Conservation (phyloP, 768 basidiomycete genomes). For the Gautieria morchelliformis region DNA sequence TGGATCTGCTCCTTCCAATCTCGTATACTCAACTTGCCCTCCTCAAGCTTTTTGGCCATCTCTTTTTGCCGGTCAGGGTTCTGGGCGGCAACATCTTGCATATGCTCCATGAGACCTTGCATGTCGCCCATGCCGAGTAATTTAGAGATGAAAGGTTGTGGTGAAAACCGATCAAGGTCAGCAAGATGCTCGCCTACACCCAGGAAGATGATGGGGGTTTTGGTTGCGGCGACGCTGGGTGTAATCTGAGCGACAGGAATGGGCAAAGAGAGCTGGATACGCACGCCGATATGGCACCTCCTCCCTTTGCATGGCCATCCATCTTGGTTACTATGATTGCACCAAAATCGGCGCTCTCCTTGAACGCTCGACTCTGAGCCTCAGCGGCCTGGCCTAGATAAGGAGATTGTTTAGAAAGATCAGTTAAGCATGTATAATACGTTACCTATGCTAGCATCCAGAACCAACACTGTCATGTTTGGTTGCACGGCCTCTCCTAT, state of each 20-base stretch:
- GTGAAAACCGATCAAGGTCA: slow-evolving; percentile 92
- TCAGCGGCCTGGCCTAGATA: slow-evolving; percentile 88
- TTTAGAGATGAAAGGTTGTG: slow-evolving; percentile 96
- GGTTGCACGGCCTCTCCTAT: slow-evolving; percentile 91
- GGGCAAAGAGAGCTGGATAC: slow-evolving; percentile 21
- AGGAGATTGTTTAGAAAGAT: not conserved
- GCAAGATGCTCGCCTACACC: slow-evolving; percentile 97
- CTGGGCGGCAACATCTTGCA: slow-evolving; percentile 90
- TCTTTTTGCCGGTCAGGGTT: slow-evolving; percentile 97
- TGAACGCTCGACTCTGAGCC: slow-evolving; percentile 92
- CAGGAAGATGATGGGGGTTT: slow-evolving; percentile 97
- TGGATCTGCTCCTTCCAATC: slow-evolving; percentile 98
- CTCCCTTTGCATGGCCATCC: slow-evolving; percentile 98
- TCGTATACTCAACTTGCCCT: slow-evolving; percentile 92
- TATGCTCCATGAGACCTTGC: slow-evolving; percentile 96
- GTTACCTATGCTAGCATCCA: slow-evolving; percentile 92
- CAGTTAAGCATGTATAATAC: not conserved
- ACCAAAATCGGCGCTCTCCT: slow-evolving; percentile 94
- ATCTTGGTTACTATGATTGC: slow-evolving; percentile 99
- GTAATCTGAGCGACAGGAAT: not conserved
- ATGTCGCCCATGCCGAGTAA: slow-evolving; percentile 92
- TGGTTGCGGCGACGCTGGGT: slow-evolving; percentile 89
- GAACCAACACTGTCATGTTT: slow-evolving; percentile 89
- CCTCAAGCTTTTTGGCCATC: slow-evolving; percentile 94
- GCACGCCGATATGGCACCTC: slow-evolving; percentile 97